phyloP scores from a whole-genome alignment of 495 filamentous ascomycete genomes.

The Penicillium angulare region DNA sequence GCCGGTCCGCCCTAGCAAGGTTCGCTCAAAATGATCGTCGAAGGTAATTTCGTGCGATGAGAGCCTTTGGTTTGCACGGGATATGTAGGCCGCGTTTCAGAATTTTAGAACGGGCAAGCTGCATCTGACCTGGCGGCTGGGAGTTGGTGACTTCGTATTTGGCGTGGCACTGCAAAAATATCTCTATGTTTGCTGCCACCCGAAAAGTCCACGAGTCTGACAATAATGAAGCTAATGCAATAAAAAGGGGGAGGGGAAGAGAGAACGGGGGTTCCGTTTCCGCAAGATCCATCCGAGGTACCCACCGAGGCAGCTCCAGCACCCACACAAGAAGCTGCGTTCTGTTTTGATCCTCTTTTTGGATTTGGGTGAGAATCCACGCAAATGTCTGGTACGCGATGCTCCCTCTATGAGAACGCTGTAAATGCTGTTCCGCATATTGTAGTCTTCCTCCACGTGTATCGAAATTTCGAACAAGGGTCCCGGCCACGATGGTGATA shows the following conservation, averaged over 20 bases:
- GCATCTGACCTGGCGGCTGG: conserved; percentile 10
- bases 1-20: conserved; percentile 17
- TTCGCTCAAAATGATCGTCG: conserved; percentile 28
- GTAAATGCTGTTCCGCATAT: too few species aligned
- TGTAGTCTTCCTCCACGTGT: too few species aligned
- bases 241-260: conserved; percentile 5
- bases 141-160: not conserved
- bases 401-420: too few species aligned
- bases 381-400: not conserved
- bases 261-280: conserved; percentile 5
- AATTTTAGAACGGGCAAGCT: conserved; percentile 25
- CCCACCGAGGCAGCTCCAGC: conserved; percentile 14
- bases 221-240: not conserved
- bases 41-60: conserved; percentile 25
- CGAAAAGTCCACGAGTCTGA: too few species aligned
- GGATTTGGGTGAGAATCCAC: not conserved
- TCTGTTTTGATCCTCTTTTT: conserved; percentile 10
- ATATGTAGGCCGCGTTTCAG: not conserved
- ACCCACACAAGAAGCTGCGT: conserved; percentile 3
- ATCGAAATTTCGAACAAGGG: too few species aligned
- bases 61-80: conserved; percentile 25
- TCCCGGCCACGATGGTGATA: too few species aligned
- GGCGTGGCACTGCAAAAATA: not conserved
- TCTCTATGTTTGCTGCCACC: not conserved
- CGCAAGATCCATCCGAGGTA: conserved; percentile 26